These are phyloP conservation scores for Nemania bipapillata DNA, from an alignment of 2,329 filamentous ascomycete genomes.

Conservation along the genomic window DNA sequence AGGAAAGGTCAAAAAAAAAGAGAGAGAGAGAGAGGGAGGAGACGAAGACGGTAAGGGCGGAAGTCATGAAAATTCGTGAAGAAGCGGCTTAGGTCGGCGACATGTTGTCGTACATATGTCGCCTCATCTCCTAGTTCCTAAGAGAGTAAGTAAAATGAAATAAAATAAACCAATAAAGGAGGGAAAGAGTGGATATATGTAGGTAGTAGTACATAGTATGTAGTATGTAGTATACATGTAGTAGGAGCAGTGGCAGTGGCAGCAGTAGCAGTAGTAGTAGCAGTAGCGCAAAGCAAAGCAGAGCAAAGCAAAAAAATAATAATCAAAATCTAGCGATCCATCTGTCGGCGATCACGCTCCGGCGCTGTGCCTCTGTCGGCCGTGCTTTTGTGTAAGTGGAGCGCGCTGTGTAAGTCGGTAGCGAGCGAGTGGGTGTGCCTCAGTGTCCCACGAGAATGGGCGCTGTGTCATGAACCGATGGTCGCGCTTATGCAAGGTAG, in stretches of 20 bases:
- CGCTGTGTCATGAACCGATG: constrained; percentile 30
- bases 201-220: too few species aligned
- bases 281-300: background rate
- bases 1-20: too few species aligned
- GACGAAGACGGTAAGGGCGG: too few species aligned
- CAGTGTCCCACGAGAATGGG: constrained; percentile 26
- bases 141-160: too few species aligned
- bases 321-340: background rate
- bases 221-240: too few species aligned
- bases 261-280: too few species aligned
- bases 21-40: too few species aligned
- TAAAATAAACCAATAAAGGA: too few species aligned
- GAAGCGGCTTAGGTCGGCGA: background rate
- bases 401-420: constrained; percentile 7
- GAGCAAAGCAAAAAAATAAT: background rate
- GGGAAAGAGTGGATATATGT: background rate
- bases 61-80: background rate
- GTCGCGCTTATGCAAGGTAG: constrained; percentile 37
- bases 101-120: too few species aligned
- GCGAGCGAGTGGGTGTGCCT: constrained; percentile 6
- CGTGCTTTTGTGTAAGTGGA: constrained; percentile 9
- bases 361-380: constrained; percentile 23
- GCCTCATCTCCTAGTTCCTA: too few species aligned
- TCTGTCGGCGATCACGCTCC: constrained; percentile 28
- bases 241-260: too few species aligned